These are phyloP conservation scores for Phyllosticta paracitricarpa DNA, from an alignment of 2,329 filamentous ascomycete genomes.

Conservation along the genomic window DNA sequence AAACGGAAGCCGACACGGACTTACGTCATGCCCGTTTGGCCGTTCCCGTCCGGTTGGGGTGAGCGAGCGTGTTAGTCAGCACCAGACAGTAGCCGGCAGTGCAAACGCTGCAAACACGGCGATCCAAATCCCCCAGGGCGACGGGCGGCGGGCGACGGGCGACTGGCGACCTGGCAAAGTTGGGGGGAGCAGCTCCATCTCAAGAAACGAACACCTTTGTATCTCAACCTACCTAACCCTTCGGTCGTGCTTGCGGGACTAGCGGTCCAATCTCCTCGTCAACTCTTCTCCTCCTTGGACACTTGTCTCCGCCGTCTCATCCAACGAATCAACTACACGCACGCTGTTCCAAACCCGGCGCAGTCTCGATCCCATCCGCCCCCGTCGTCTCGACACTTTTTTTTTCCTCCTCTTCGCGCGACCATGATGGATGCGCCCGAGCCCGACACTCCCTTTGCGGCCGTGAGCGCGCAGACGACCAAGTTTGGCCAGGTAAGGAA, in stretches of 20 bases:
- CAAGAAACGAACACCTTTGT: neutral
- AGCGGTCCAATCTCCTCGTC: neutral
- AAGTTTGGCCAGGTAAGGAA: conserved; percentile 58
- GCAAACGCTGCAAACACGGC: neutral
- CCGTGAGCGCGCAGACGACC: conserved; percentile 77
- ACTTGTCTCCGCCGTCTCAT: neutral
- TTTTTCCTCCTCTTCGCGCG: neutral
- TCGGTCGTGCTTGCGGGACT: neutral
- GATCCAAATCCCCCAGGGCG: neutral
- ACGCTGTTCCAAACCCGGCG: neutral
- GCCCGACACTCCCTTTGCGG: conserved; percentile 86
- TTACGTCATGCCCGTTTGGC: neutral
- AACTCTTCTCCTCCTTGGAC: neutral
- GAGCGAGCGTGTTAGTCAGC: no score
- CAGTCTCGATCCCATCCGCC: neutral
- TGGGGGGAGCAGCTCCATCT: neutral
- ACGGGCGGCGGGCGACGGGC: no score
- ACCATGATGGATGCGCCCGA: conserved; percentile 71
- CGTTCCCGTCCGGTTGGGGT: no score
- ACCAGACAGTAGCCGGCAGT: neutral
- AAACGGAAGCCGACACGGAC: neutral
- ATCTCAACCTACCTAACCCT: neutral
- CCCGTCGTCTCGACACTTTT: neutral
- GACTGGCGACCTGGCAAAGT: neutral
- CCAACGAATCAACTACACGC: neutral